Percentiles rank a stretch among this genome's conserved stretches.
These are phyloP conservation scores for Phytophthora cryptogea DNA, from an alignment of 352 stramenopile genomes.

Conservation along the genomic window DNA sequence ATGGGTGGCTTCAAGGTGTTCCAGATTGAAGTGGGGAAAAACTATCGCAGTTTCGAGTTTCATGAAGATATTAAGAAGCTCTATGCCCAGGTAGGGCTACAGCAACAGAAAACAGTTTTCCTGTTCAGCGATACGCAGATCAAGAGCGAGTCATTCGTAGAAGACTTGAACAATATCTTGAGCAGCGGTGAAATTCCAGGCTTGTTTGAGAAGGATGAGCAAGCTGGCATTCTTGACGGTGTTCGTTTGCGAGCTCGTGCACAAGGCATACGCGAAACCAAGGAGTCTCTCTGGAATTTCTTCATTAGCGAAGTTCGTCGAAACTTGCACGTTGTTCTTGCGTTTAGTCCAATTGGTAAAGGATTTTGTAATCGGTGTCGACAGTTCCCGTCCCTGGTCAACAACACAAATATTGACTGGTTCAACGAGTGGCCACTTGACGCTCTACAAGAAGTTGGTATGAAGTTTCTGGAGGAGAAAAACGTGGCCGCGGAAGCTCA, in stretches of 20 bases:
- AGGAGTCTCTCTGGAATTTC: slow-evolving; percentile 91
- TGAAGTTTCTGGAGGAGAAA: slow-evolving; percentile 92
- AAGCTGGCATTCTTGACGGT: slow-evolving; percentile 83
- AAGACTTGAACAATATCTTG: slow-evolving; percentile 94
- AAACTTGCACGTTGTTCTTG: slow-evolving; percentile 93
- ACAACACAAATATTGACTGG: slow-evolving; percentile 95
- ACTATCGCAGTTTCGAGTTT: slow-evolving; percentile 92
- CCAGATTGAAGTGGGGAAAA: slow-evolving; percentile 95
- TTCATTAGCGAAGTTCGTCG: slow-evolving; percentile 92
- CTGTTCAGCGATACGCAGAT: slow-evolving; percentile 95
- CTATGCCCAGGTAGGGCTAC: slow-evolving; percentile 75
- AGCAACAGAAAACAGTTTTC: slow-evolving; percentile 90
- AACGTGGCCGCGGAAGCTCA: slow-evolving; percentile 75
- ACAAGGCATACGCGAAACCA: slow-evolving; percentile 86
- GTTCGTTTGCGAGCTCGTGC: slow-evolving; percentile 68
- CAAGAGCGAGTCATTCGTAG: slow-evolving; percentile 93
- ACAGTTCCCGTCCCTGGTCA: slow-evolving; percentile 93
- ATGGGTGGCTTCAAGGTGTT: slow-evolving; percentile 91
- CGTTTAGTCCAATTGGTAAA: slow-evolving; percentile 93
- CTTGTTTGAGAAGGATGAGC: slow-evolving; percentile 92
- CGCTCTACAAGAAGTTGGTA: slow-evolving; percentile 91
- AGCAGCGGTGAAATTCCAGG: slow-evolving; percentile 92
- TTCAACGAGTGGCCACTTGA: slow-evolving; percentile 93
- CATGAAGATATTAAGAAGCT: slow-evolving; percentile 94
- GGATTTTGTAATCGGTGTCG: slow-evolving; percentile 81